Base-by-base conservation (phyloP, 1,284 basidiomycete genomes). In the Thecaphora frezii region DNA sequence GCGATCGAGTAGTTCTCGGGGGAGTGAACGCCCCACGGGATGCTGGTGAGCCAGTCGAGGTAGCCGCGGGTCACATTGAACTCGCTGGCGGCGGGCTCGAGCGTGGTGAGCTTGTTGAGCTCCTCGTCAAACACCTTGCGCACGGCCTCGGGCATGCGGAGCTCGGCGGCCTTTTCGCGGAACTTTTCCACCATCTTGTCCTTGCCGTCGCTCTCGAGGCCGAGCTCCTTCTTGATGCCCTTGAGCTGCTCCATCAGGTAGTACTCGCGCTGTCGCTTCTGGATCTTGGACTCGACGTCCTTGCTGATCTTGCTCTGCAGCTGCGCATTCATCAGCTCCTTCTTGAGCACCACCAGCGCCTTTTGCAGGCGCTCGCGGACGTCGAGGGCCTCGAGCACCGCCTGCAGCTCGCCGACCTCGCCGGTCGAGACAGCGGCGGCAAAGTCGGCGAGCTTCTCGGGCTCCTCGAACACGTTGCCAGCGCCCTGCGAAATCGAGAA, bases 171-270 rank as follows among this genome's bases (percentile, higher is more conserved):
- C 58, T 94, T 87, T 76, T 96, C 91, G 41, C 87, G 89, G 83
- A 97, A 96, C 82, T 94, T 93, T 79, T 96, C 91, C 46, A 97
- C 89, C 58, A 97, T 82, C 82, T 93, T 96, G 82, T 97, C 94
- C 83, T 97, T 97, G 38, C 94, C 94, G 73, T 98, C 94, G 30
- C 88, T 89, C 81, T 94, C 92, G 86, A 97, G 91, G 5, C 94
- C 94, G 8, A 98, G 85, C 81, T 97, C 96, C 83, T 94, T 96
- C 84, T 98, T 97, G 82, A 99, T 98, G 1, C 91, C 93, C 81
- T 96, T 97, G 61, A 98, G 86, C 81, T 98, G 96, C 80, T 99
- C 96, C 89, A 92, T 93, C 55, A 99, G 83, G 81, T 96, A 97
- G 78, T 96, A 97, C 82, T 98, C 96, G 57, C 93, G 84, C 79